Base-by-base conservation (phyloP, 345 rosid species). In the Eucalyptus melliodora region DNA sequence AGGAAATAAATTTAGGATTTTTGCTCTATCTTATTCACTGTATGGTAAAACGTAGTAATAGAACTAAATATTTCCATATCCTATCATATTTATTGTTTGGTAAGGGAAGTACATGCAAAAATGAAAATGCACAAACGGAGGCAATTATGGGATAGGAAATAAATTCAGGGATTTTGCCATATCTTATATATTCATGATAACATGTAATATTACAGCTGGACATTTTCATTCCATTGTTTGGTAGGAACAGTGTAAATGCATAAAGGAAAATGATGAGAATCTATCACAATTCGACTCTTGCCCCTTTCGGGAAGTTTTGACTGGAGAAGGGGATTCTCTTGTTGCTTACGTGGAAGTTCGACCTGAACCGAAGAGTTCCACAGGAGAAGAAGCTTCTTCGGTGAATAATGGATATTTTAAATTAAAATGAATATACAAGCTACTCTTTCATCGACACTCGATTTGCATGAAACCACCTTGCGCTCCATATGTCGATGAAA, bases 1-100 rank as follows among this genome's bases (percentile, higher is more conserved):
- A 65, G 3, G 19, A n/a, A 65, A 65, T n/a, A 15, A 4, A 14
- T n/a, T 14, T 4, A 15, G 9, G 19, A 4, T n/a, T n/a, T 65
- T 65, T 65, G 0, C 9, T 65, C 8, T 13, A 65, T n/a, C 10
- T 65, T 65, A 65, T 65, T 6, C 3, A 9, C 1, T 7, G 0
- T n/a, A 2, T 65, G 0, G 1, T 2, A 2, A n/a, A 65, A 30
- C 3, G 0, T n/a, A 65, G 9, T 65, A n/a, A 30, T 65, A n/a
- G 19, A 65, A 7, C 1, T 12, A 6, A 1, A 65, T 65, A 4
- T 15, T n/a, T n/a, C 0, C 11, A 2, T 7, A 65, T n/a, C 10
- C 2, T 60, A 60, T 60, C 31, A 11, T 27, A 11, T 60, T 0
- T 1, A 60, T 12, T 60, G 15, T 60, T 60, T 60, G 31, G 31